Evolutionary conservation across 257 asterid genomes (phyloP).

Genomic region (Plantago ovata): DNA sequence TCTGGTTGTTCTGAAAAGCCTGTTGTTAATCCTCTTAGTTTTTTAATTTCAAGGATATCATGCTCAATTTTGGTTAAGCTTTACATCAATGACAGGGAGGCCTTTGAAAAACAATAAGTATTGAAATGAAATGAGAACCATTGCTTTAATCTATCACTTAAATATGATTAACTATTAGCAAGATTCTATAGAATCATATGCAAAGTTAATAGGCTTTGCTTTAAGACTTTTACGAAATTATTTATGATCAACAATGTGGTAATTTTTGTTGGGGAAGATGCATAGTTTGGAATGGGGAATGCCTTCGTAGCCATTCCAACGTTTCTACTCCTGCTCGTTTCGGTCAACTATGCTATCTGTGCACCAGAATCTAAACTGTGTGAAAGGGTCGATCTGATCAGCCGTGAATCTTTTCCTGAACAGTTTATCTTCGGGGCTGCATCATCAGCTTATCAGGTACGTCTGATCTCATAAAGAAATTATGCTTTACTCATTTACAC

Average conservation of each 20-base stretch:
- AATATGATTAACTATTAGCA: too few relatives aligned
- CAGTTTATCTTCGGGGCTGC: constrained; percentile 43
- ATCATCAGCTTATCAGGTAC: constrained; percentile 49
- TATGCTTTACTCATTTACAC: too few relatives aligned
- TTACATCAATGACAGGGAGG: too few relatives aligned
- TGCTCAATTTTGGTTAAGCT: neutral
- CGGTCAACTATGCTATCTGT: neutral
- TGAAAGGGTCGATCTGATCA: constrained; percentile 13
- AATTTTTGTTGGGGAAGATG: too few relatives aligned
- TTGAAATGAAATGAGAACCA: too few relatives aligned
- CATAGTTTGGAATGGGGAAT: neutral
- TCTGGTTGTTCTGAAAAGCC: too few relatives aligned
- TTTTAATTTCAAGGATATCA: neutral
- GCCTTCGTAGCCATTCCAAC: neutral
- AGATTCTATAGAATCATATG: neutral
- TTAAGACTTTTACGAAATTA: neutral
- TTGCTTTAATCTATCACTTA: too few relatives aligned
- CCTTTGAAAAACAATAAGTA: too few relatives aligned
- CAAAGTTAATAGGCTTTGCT: constrained; percentile 2
- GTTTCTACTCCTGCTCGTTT: constrained; percentile 7
- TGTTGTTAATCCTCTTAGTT: too few relatives aligned
- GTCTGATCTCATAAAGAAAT: too few relatives aligned
- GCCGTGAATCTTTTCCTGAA: constrained; percentile 24
- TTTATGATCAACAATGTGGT: neutral
- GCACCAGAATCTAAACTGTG: constrained; percentile 23